A percentile compares a stretch with the other conserved stretches of the same genome.
These are phyloP conservation scores for Mycena vulgaris DNA, from an alignment of 768 basidiomycete species.

Conservation along the genomic window DNA sequence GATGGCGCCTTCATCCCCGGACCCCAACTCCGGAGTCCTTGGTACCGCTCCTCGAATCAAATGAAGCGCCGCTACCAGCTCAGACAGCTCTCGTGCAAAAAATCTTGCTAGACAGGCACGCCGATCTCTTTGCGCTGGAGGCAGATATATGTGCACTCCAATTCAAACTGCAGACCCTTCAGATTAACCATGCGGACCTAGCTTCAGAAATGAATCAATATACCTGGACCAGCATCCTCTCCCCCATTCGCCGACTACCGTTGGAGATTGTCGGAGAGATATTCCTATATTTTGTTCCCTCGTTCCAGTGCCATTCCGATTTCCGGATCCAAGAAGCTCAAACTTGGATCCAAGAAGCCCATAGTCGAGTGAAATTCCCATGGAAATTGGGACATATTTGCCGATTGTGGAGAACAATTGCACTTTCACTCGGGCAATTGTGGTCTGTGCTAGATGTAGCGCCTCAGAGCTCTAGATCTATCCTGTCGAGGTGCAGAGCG, in stretches of 20 bases:
- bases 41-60: background rate
- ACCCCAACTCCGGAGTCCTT: too few relatives aligned
- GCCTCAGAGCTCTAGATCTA: background rate
- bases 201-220: background rate
- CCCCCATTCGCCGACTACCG: slow-evolving; percentile 9
- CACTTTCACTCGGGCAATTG: slow-evolving; percentile 4
- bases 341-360: too few relatives aligned
- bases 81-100: background rate
- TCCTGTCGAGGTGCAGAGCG: background rate
- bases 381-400: slow-evolving; percentile 24
- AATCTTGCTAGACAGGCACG: background rate
- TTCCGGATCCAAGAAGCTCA: too few relatives aligned
- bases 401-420: slow-evolving; percentile 5
- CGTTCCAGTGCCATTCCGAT: background rate
- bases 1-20: too few relatives aligned
- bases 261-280: slow-evolving; percentile 22
- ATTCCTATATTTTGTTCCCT: slow-evolving; percentile 25
- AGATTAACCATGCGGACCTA: background rate
- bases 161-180: background rate
- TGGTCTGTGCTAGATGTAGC: slow-evolving; percentile 14
- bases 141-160: slow-evolving; percentile 3
- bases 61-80: background rate
- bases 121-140: background rate
- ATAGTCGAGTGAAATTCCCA: background rate
- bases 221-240: slow-evolving; percentile 1